Evolutionary conservation across 768 basidiomycete species (phyloP), one percentile per base, ranked within the genome.

Genomic region (Suillus plorans): DNA sequence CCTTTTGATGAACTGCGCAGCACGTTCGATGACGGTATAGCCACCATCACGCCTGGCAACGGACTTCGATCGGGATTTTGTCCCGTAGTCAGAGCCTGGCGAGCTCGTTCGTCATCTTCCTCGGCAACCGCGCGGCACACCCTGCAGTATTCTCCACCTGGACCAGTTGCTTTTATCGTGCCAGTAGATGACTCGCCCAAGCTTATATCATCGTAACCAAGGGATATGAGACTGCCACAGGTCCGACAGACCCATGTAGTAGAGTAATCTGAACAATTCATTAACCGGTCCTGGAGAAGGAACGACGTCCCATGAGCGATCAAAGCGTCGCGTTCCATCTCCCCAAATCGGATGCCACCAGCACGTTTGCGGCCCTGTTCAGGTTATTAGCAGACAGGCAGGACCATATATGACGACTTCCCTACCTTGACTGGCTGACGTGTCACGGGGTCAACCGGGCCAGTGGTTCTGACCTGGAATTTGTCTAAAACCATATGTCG

Each of bases 261-360:
- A 34, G 97, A 98, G 78, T 99, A 99, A 78, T 99, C 97, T 34
- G 97, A 99, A 75, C 97, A 99, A 79, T 99, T 99, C 97, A 99
- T 99, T 74, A 99, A 80, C 64, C 97, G 85, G 79, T 99, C 97
- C 82, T 99, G 97, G 28, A 99, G 86, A 47, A 99, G 84, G 89
- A 97, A 99, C 2, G 96, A 95, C 16, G 97, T 97, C 53, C 97
- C 97, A 77, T 99, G 97, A 4, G 97, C 97, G 69, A 99, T 96
- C 60, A 99, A 85, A 13, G 97, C 97, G 74, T 99, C 97, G 61
- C 97, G 92, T 78, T 99, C 97, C 97, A 99, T 99, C 81, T 99
- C 97, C 71, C 97, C 97, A 75, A 99, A 99, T 63, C 97, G 95
- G 73, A 99, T 99, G 72, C 97, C 97, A 71, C 97, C 97, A 52